Base-by-base conservation (phyloP, 202 grass and related monocot genomes). In the Bolboschoenoplectus hybrid region DNA sequence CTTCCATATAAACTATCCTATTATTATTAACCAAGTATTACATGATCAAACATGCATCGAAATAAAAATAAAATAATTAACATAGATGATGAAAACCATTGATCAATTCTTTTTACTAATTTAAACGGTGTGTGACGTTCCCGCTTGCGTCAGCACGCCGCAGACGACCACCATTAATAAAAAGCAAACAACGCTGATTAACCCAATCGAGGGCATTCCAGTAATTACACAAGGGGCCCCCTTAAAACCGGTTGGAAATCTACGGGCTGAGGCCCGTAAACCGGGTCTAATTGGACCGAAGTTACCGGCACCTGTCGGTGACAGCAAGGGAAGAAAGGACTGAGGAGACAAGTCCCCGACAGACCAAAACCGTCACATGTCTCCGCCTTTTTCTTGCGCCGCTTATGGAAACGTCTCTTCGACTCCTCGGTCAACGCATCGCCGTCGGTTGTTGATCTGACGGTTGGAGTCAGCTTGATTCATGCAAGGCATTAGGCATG, bases 291-390 rank as follows among this genome's bases (percentile, higher is more conserved):
- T 17, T 40, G 58, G 73, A 49, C 85, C 57, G 71, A 32, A 35
- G 20, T 2, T n/a, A 66, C 60, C 41, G 85, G 75, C 73, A 78
- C 39, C 53, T 66, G 73, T 80, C 73, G 72, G 34, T 63, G n/a
- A 65, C 80, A 47, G 10, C 38, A 12, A 9, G 10, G 2, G 41
- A 14, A 55, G 2, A 26, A 26, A 26, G 26, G 26, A 26, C 9
- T 2, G 14, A 67, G 90, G 76, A 74, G 91, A 94, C 92, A 91
- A 64, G 77, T 52, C 9, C 7, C 89, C 89, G 92, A 94, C 92
- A 94, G 60, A 10, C 55, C 79, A 85, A 85, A 89, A 89, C 70
- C 2, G 53, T 55, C 92, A 86, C 89, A 67, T 79, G 92, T 81
- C 79, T 7, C 51, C 40, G 51, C 83, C 50, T 57, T 76, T 66